Conservation (phyloP, 2,329 filamentous ascomycete genomes). For the Trichoderma simmonsii region DNA sequence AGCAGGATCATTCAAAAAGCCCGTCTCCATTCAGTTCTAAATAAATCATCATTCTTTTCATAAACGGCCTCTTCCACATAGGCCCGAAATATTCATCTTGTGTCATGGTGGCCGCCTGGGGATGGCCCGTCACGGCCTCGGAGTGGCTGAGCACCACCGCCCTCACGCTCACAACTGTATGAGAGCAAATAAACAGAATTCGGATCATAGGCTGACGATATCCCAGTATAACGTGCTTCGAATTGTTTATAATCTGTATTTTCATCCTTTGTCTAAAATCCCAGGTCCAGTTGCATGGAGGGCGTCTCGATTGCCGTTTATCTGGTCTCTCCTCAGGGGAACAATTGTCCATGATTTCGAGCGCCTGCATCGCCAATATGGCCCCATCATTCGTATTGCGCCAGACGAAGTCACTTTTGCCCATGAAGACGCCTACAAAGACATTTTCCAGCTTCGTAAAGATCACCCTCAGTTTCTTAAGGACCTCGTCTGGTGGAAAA, state of each 20-base stretch:
- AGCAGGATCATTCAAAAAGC: background rate
- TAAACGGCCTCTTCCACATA: background rate
- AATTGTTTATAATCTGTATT: slow-evolving; percentile 1
- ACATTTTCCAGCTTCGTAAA: background rate
- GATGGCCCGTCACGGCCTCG: background rate
- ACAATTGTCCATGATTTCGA: background rate
- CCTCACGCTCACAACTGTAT: slow-evolving; percentile 1
- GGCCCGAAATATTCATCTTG: background rate
- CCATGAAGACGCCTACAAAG: background rate
- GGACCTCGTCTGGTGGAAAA: slow-evolving; percentile 29
- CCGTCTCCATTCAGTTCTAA: background rate
- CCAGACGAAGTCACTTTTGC: slow-evolving; percentile 16
- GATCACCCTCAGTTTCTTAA: slow-evolving; percentile 25
- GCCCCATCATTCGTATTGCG: slow-evolving; percentile 14
- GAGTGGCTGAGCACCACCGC: background rate
- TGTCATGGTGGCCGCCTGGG: background rate
- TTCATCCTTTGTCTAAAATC: slow-evolving; percentile 6
- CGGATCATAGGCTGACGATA: background rate
- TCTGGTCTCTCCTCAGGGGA: slow-evolving; percentile 5
- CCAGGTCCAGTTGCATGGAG: slow-evolving; percentile 5
- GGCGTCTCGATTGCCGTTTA: background rate
- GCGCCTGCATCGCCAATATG: slow-evolving; percentile 6
- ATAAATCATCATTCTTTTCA: background rate
- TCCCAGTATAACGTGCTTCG: slow-evolving; percentile 3
- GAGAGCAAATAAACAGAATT: background rate